Percentiles rank a stretch among this genome's conserved stretches.
phyloP scores from a whole-genome alignment of 2,329 filamentous ascomycete species.

The Coniochaeta sp. region DNA sequence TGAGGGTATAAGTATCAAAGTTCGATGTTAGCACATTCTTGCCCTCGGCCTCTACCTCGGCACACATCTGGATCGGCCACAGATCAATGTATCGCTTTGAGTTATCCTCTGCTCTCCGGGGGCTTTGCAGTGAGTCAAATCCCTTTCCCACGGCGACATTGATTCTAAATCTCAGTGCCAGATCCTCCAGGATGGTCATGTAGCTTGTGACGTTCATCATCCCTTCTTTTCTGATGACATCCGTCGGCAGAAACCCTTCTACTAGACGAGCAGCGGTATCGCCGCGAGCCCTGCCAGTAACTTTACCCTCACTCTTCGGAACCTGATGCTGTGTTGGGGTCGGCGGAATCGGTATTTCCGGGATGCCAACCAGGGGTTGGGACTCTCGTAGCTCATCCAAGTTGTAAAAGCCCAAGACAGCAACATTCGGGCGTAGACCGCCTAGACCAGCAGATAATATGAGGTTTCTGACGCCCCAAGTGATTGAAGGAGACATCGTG shows the following conservation, averaged over 20 bases:
- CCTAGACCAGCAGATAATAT: slow-evolving; percentile 75
- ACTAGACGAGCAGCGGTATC: slow-evolving; percentile 49
- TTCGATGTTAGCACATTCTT: slow-evolving; percentile 73
- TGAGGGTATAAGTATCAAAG: slow-evolving; percentile 73
- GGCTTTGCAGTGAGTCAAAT: slow-evolving; percentile 69
- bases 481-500: slow-evolving; percentile 71
- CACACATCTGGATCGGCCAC: slow-evolving; percentile 93
- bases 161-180: slow-evolving; percentile 68
- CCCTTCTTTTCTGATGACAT: slow-evolving; percentile 58
- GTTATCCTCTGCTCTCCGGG: slow-evolving; percentile 47
- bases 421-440: slow-evolving; percentile 85
- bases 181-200: slow-evolving; percentile 74
- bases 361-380: slow-evolving; percentile 46
- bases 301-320: slow-evolving; percentile 11
- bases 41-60: slow-evolving; percentile 62
- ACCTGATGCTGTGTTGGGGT: slow-evolving; percentile 15
- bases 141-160: slow-evolving; percentile 82
- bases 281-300: slow-evolving; percentile 31
- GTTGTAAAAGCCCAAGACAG: slow-evolving; percentile 73
- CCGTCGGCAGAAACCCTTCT: slow-evolving; percentile 57
- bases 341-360: slow-evolving; percentile 34
- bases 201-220: slow-evolving; percentile 67
- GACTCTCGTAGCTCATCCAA: slow-evolving; percentile 66
- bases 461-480: slow-evolving; percentile 79
- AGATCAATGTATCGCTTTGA: slow-evolving; percentile 76